Conservation (phyloP, 1,284 basidiomycete genomes). For the Ceratorhiza oryzae-sativae region DNA sequence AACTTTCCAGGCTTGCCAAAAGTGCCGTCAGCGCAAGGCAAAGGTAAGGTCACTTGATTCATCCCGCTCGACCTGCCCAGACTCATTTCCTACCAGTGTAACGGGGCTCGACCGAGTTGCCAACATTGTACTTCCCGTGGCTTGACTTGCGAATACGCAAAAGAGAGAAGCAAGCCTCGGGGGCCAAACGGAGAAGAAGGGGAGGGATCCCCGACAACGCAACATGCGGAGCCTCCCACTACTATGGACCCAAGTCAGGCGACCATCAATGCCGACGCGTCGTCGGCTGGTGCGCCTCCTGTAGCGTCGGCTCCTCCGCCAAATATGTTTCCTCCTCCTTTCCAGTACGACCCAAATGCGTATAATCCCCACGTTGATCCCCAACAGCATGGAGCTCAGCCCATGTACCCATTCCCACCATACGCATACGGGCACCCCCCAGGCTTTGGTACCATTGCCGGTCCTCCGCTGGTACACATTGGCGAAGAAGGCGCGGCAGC, state of each 20-base stretch:
- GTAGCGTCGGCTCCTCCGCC: conserved; percentile 23
- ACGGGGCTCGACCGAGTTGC: conserved; percentile 61
- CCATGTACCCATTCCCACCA: conserved; percentile 33
- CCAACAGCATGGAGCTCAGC: conserved; percentile 33
- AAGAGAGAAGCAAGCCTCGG: conserved; percentile 55
- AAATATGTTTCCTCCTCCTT: conserved; percentile 35
- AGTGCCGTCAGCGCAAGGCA: conserved; percentile 64
- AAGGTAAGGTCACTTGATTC: conserved; percentile 53
- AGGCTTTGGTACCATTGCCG: conserved; percentile 33
- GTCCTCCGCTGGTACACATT: conserved; percentile 32
- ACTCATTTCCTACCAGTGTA: conserved; percentile 53
- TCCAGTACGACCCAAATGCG: conserved; percentile 28
- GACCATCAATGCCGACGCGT: neutral
- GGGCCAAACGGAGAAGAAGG: conserved; percentile 32
- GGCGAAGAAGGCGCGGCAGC: conserved; percentile 28
- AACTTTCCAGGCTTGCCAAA: conserved; percentile 63
- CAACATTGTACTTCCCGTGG: conserved; percentile 58
- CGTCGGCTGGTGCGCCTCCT: conserved; percentile 2
- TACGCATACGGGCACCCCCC: conserved; percentile 22
- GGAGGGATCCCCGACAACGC: conserved; percentile 1
- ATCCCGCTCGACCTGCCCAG: neutral
- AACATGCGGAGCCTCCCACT: conserved; percentile 21
- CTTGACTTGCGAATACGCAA: conserved; percentile 61
- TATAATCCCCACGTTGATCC: conserved; percentile 36
- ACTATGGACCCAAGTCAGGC: conserved; percentile 36